phyloP scores from a whole-genome alignment of 768 basidiomycete genomes.

The Mycena galericulata region DNA sequence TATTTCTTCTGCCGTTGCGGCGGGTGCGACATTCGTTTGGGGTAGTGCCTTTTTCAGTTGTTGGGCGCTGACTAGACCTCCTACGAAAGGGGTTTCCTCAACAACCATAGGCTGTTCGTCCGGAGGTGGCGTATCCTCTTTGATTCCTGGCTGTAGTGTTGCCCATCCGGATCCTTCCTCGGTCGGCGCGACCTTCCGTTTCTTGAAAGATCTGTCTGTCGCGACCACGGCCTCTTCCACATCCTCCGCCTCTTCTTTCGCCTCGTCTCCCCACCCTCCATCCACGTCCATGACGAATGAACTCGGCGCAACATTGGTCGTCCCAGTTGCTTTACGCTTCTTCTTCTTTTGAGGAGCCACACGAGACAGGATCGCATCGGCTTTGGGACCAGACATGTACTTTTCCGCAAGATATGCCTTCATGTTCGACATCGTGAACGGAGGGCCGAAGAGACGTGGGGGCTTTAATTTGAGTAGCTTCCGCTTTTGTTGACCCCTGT shows the following conservation, averaged over 20 bases:
- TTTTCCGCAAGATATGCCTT: conserved; percentile 90
- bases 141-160: conserved; percentile 68
- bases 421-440: conserved; percentile 59
- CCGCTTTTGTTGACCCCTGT: no score
- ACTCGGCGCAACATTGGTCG: conserved; percentile 39
- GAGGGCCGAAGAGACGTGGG: neutral
- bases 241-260: conserved; percentile 67
- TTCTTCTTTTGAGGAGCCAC: conserved; percentile 76
- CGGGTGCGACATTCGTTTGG: conserved; percentile 50
- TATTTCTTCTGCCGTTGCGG: conserved; percentile 63
- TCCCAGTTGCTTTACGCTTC: conserved; percentile 69
- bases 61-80: conserved; percentile 83
- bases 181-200: conserved; percentile 59
- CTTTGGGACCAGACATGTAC: conserved; percentile 97
- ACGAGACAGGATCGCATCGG: conserved; percentile 91
- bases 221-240: conserved; percentile 74
- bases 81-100: conserved; percentile 61
- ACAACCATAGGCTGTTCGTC: conserved; percentile 81
- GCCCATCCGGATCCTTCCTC: conserved; percentile 73
- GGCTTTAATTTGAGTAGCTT: neutral
- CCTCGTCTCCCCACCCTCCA: conserved; percentile 70
- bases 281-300: conserved; percentile 75
- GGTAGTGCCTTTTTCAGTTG: conserved; percentile 77
- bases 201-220: conserved; percentile 84
- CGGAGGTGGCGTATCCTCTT: conserved; percentile 63